Evolutionary conservation across 208 protist species (phyloP).

Genomic region (Wallacemonas sp.): DNA sequence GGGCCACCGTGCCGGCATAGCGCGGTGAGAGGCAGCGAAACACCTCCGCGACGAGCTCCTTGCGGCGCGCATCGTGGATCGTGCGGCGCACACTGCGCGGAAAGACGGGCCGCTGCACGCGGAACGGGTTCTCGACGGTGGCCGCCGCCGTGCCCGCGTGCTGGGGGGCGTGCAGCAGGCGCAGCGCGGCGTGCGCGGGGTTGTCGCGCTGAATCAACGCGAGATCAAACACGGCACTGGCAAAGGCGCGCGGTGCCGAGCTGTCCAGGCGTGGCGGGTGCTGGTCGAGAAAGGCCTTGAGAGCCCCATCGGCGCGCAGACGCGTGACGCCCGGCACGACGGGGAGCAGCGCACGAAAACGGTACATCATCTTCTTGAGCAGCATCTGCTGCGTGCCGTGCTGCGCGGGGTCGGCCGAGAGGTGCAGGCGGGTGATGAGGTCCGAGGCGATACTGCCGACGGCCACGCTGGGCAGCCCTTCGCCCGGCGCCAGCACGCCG

Average conservation of each 20-base stretch:
- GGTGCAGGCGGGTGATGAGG: slow-evolving; percentile 28
- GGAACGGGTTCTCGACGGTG: slow-evolving; percentile 27
- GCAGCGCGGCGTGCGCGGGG: slow-evolving; percentile 2
- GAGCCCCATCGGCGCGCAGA: slow-evolving; percentile 25
- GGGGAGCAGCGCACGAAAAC: slow-evolving; percentile 69
- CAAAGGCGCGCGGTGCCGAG: slow-evolving; percentile 7
- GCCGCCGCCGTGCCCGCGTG: background rate
- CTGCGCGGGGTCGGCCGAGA: slow-evolving; percentile 19
- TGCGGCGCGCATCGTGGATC: slow-evolving; percentile 45
- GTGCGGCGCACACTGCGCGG: slow-evolving; percentile 47
- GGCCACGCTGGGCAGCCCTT: slow-evolving; percentile 25
- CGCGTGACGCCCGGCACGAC: slow-evolving; percentile 54
- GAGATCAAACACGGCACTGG: slow-evolving; percentile 39
- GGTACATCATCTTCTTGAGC: slow-evolving; percentile 40
- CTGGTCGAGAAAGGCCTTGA: slow-evolving; percentile 43
- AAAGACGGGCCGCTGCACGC: slow-evolving; percentile 38
- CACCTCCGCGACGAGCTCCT: slow-evolving; percentile 65
- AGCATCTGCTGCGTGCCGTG: slow-evolving; percentile 36
- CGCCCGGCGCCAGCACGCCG: slow-evolving; percentile 11
- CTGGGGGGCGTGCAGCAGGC: slow-evolving; percentile 3
- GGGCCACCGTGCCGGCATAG: slow-evolving; percentile 31
- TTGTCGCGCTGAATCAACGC: slow-evolving; percentile 40
- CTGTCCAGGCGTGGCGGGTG: background rate
- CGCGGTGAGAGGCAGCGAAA: slow-evolving; percentile 65
- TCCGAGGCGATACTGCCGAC: slow-evolving; percentile 30